Evolutionary conservation across 208 protist genomes (phyloP).

Genomic region (Leishmania lainsoni): DNA sequence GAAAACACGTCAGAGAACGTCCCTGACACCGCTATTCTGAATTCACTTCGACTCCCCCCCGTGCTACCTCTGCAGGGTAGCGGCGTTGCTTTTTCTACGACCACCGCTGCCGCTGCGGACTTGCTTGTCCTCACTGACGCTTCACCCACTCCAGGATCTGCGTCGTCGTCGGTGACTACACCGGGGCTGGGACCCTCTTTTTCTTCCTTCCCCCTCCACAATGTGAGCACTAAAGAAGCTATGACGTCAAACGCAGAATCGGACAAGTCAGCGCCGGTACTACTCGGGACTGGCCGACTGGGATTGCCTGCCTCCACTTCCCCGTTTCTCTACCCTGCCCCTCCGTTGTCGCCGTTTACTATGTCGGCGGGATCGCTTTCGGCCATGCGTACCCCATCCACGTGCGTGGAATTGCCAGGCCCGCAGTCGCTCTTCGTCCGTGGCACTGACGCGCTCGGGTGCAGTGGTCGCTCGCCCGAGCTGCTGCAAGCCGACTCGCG

Average conservation of each 20-base stretch:
- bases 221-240: not conserved
- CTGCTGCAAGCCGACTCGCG: not conserved
- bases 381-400: slow-evolving; percentile 12
- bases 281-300: too few species aligned
- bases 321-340: not conserved
- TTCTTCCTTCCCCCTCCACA: not conserved
- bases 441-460: slow-evolving; percentile 12
- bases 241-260: not conserved
- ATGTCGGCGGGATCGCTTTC: not conserved
- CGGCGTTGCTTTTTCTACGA: not conserved
- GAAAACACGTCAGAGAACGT: not conserved
- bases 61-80: not conserved
- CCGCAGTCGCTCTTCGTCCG: slow-evolving; percentile 33
- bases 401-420: slow-evolving; percentile 30
- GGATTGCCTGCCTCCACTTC: not conserved
- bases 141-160: not conserved
- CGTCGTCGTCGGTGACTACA: not conserved
- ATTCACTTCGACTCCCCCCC: not conserved
- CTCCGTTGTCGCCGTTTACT: not conserved
- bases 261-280: not conserved
- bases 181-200: not conserved
- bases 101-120: not conserved
- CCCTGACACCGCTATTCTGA: too few species aligned
- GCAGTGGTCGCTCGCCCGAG: slow-evolving; percentile 15
- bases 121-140: not conserved